phyloP scores from a whole-genome alignment of 1,139 yeast genomes.

The Lodderomyces oxycetoniae region DNA sequence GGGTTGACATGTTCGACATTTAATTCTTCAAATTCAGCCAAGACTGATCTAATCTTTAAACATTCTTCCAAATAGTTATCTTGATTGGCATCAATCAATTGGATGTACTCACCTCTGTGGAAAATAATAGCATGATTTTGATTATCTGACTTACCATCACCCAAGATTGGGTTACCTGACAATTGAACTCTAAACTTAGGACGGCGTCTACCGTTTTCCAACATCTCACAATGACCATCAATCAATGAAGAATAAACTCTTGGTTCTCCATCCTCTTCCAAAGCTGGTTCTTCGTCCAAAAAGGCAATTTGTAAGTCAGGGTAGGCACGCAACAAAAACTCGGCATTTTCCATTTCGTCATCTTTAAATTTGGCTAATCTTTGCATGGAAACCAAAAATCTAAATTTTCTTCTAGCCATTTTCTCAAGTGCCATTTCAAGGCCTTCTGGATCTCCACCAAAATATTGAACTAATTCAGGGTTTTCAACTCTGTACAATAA shows the following conservation, averaged over 20 bases:
- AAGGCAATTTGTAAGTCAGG: constrained; percentile 98
- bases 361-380: constrained; percentile 95
- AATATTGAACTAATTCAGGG: constrained; percentile 97
- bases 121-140: constrained; percentile 95
- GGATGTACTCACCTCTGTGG: constrained; percentile 98
- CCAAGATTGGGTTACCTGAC: constrained; percentile 97
- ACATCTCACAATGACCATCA: constrained; percentile 97
- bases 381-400: constrained; percentile 97
- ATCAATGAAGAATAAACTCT: constrained; percentile 93
- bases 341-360: constrained; percentile 97
- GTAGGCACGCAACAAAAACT: constrained; percentile 94
- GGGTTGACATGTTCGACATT: constrained; percentile 82
- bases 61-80: constrained; percentile 98
- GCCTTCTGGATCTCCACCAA: constrained; percentile 96
- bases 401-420: constrained; percentile 99
- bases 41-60: constrained; percentile 92
- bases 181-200: constrained; percentile 97
- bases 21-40: constrained; percentile 97
- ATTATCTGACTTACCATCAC: constrained; percentile 99
- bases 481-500: constrained; percentile 96
- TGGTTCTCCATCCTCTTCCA: constrained; percentile 95
- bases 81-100: constrained; percentile 97
- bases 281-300: constrained; percentile 88
- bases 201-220: constrained; percentile 98
- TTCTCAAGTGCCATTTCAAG: constrained; percentile 94